phyloP scores from a whole-genome alignment of 2,329 filamentous ascomycete genomes.

The Pseudogymnoascus sp. region DNA sequence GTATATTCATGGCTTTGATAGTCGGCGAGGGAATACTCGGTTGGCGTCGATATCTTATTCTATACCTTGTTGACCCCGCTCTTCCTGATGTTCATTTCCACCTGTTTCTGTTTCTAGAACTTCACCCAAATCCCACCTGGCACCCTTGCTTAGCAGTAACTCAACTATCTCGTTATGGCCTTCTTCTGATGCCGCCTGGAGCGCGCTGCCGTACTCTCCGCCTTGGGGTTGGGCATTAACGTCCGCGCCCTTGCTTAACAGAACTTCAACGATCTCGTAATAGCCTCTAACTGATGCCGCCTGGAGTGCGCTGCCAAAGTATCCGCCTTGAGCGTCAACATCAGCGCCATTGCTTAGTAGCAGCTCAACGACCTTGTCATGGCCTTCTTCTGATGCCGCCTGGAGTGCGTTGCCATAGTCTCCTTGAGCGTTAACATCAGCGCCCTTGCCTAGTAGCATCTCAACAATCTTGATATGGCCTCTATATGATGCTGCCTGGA shows the following conservation, averaged over 20 bases:
- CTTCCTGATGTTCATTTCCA: too few species aligned
- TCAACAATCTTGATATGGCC: too few species aligned
- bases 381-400: conserved; percentile 5
- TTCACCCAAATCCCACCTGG: background rate
- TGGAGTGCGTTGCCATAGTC: conserved; percentile 13
- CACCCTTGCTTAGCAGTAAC: too few species aligned
- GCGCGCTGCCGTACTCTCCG: background rate
- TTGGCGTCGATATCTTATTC: background rate
- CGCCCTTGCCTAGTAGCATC: too few species aligned
- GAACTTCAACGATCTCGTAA: background rate
- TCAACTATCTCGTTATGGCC: background rate
- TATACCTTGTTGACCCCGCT: too few species aligned
- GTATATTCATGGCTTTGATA: too few species aligned
- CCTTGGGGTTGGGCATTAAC: background rate
- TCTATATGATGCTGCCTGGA: too few species aligned
- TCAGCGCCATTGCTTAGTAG: conserved; percentile 15
- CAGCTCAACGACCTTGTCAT: conserved; percentile 11
- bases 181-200: background rate
- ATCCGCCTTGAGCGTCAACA: conserved; percentile 11
- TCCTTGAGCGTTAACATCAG: background rate
- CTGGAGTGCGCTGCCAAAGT: background rate
- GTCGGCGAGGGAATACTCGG: too few species aligned
- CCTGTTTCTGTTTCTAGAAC: background rate
- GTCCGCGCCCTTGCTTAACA: background rate
- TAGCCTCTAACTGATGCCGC: background rate